Evolutionary conservation across 257 asterid genomes (phyloP).

Genomic region (Eustoma russellianum): DNA sequence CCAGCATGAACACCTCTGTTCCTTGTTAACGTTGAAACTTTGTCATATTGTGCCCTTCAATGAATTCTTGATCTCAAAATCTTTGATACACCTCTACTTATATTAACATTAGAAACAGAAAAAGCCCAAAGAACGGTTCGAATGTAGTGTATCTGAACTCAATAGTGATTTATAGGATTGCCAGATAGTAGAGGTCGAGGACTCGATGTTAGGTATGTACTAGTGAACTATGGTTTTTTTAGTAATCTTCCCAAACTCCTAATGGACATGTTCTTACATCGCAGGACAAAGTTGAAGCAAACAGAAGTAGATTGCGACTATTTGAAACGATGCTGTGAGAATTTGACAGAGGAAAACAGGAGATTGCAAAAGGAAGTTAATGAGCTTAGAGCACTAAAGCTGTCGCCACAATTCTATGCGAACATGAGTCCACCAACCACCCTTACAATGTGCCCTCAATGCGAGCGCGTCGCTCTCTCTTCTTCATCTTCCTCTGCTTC

Average conservation of each 20-base stretch:
- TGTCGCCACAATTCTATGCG: conserved; percentile 82
- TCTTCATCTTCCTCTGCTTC: conserved; percentile 25
- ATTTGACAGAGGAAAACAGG: conserved; percentile 74
- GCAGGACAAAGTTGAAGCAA: conserved; percentile 95
- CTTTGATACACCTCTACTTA: too few species aligned
- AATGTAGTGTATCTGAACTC: too few species aligned
- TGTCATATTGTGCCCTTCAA: too few species aligned
- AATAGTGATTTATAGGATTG: too few species aligned
- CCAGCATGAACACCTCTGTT: too few species aligned
- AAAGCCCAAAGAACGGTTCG: too few species aligned
- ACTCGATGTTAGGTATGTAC: too few species aligned
- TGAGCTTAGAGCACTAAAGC: conserved; percentile 79
- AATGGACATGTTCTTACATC: not conserved
- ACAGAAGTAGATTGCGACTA: conserved; percentile 95
- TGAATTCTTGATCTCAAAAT: too few species aligned
- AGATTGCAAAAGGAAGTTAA: conserved; percentile 76
- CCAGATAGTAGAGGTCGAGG: too few species aligned
- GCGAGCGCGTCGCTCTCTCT: conserved; percentile 72
- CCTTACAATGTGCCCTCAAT: conserved; percentile 93
- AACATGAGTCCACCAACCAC: conserved; percentile 95
- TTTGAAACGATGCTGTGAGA: conserved; percentile 79
- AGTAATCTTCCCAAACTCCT: not conserved
- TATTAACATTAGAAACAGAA: too few species aligned
- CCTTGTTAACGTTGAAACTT: too few species aligned
- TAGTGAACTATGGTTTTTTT: not conserved